Evolutionary conservation across 1,284 basidiomycete species (phyloP).

Genomic region (Irpex sp.): DNA sequence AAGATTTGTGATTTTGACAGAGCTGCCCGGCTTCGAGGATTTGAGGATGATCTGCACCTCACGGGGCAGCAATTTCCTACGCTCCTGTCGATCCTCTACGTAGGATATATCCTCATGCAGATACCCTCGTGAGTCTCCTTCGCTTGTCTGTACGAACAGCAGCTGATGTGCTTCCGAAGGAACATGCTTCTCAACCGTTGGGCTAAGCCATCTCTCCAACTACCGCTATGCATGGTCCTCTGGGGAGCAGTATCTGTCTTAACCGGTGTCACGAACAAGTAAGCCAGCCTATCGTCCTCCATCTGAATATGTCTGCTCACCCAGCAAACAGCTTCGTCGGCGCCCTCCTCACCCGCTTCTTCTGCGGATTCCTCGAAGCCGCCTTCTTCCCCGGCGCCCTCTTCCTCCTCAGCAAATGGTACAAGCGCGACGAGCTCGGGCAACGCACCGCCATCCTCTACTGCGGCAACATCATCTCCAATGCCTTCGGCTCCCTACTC

Average conservation of each 20-base stretch:
- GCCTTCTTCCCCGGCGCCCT: constrained; percentile 68
- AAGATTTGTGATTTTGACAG: no score
- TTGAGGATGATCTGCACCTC: constrained; percentile 63
- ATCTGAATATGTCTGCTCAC: neutral
- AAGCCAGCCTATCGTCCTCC: neutral
- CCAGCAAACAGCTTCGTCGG: constrained; percentile 50
- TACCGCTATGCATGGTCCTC: constrained; percentile 64
- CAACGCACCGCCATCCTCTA: constrained; percentile 72
- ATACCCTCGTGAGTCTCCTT: constrained; percentile 57
- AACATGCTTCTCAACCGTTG: constrained; percentile 72
- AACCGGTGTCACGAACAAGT: constrained; percentile 23
- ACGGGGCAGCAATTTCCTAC: constrained; percentile 65
- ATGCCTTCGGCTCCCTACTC: constrained; percentile 77
- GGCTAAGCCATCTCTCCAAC: constrained; percentile 68
- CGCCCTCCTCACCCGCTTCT: constrained; percentile 70
- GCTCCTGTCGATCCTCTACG: constrained; percentile 67
- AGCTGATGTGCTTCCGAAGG: constrained; percentile 25
- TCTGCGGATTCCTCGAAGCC: constrained; percentile 65
- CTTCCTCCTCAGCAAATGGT: constrained; percentile 70
- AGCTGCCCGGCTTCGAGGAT: constrained; percentile 62
- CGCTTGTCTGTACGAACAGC: constrained; percentile 1
- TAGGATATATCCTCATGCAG: constrained; percentile 79
- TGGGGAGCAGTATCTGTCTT: constrained; percentile 38
- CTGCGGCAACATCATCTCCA: constrained; percentile 71
- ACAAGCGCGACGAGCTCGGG: constrained; percentile 62